Evolutionary conservation across 257 asterid genomes (phyloP), one percentile per base, ranked within the genome.

Genomic region (Solanum etuberosum): DNA sequence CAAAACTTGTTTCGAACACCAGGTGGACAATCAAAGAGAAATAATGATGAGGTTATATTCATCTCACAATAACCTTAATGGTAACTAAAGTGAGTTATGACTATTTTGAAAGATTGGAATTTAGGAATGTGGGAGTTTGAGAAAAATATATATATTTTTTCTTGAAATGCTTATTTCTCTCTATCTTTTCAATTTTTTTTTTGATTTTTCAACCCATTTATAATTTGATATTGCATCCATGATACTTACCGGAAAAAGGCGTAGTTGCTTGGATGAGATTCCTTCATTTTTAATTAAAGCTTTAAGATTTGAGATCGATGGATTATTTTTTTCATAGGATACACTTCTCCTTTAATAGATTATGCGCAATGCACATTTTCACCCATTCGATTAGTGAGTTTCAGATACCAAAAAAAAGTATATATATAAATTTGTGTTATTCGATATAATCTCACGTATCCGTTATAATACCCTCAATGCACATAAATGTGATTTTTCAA

Each of bases 251-350:
- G 15, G 31, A 7, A 61, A 61, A 61, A 4, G 31, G 27, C 13
- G 4, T 23, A 61, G 29, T 23, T 9, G 7, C 4, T 0, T 1
- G 65, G 2, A 61, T 2, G 1, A 9, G 29, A 61, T 61, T 61
- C 6, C 0, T 9, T 11, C 12, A 61, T 68, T 31, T 68, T 68
- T 68, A 68, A 68, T 7, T 68, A 15, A 3, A 70, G 7, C 1
- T 70, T 7, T 15, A 4, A 9, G 0, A 9, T 9, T 61, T 0
- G 5, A 29, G 3, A 68, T 4, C 1, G 5, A 31, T 29, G 0
- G 1, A 27, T 0, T 2, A 2, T 2, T 61, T 63, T 10, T 61
- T 3, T 6, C 4, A 25, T 25, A 63, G 4, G 9, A 25, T 5
- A 65, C 20, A 25, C 20, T 61, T 61, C 29, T 61, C 14, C 71